A percentile compares a stretch with the other conserved stretches of the same genome.
These are phyloP conservation scores for Platanthera guangdongensis DNA, from an alignment of 106 monocot genomes.

Conservation along the genomic window DNA sequence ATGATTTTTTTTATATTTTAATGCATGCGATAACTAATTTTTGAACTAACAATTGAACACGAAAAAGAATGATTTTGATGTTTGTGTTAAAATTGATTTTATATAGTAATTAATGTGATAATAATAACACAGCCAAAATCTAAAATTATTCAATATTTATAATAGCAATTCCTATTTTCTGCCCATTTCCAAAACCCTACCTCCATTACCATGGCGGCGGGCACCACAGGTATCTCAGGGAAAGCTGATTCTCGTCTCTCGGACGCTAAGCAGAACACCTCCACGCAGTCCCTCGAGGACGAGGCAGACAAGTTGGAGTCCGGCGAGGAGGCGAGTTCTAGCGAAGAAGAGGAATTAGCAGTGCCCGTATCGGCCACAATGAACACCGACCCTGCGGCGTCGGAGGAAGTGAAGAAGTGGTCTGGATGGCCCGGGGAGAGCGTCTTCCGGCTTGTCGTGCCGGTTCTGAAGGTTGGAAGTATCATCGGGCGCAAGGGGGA, in stretches of 20 bases:
- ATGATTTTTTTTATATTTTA: too few species aligned
- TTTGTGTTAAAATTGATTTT: too few species aligned
- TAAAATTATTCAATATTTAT: too few species aligned
- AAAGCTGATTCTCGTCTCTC: not conserved
- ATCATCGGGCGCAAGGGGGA: constrained; percentile 87
- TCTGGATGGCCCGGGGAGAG: constrained; percentile 86
- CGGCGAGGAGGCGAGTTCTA: not conserved
- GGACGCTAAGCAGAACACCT: not conserved
- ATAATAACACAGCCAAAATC: too few species aligned
- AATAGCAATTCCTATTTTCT: too few species aligned
- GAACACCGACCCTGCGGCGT: not conserved
- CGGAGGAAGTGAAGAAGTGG: constrained; percentile 50
- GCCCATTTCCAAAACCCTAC: too few species aligned
- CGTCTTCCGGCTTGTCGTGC: constrained; percentile 67
- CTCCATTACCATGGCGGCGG: too few species aligned
- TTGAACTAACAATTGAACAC: too few species aligned
- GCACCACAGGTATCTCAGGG: too few species aligned
- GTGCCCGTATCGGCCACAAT: not conserved
- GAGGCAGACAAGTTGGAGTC: not conserved
- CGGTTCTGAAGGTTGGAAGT: constrained; percentile 70
- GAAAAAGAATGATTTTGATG: too few species aligned
- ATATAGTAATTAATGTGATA: too few species aligned
- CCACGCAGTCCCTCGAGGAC: not conserved
- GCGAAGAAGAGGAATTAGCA: not conserved
- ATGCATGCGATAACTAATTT: too few species aligned